Evolutionary conservation across 108 stramenopile species (phyloP).

Genomic region (Craspedostauros australis): DNA sequence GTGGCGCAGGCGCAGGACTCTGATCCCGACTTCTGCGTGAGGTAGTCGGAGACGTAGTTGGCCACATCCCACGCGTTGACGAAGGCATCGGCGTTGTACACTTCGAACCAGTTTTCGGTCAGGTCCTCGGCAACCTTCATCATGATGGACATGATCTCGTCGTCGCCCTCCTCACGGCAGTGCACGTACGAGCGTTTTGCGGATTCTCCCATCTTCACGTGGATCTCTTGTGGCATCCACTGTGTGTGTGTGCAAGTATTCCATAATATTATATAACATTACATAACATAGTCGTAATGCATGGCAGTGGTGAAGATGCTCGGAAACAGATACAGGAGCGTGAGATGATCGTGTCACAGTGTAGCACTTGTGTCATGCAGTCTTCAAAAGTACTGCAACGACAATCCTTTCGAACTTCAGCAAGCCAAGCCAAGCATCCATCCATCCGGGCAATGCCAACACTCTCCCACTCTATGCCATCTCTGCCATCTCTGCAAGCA

Average conservation of each 20-base stretch:
- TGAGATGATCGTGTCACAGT: neutral
- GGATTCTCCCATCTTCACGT: constrained; percentile 60
- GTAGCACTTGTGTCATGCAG: no score
- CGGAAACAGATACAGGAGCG: neutral
- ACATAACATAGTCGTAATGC: no score
- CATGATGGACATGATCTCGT: constrained; percentile 73
- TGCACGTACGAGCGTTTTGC: constrained; percentile 57
- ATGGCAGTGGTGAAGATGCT: no score
- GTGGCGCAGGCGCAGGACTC: constrained; percentile 75
- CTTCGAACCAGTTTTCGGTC: constrained; percentile 44
- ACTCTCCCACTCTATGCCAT: neutral
- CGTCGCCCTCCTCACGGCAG: constrained; percentile 39
- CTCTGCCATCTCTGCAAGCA: neutral
- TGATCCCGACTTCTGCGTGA: constrained; percentile 49
- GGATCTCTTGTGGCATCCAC: constrained; percentile 82
- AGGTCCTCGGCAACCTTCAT: constrained; percentile 61
- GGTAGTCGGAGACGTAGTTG: constrained; percentile 77
- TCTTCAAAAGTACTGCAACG: no score
- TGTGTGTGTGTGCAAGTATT: no score
- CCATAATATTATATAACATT: no score
- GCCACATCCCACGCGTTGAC: constrained; percentile 82
- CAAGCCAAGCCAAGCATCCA: neutral
- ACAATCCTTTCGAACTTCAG: no score
- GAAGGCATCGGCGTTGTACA: constrained; percentile 79
- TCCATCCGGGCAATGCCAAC: neutral